These are phyloP conservation scores for Cystofilobasidium macerans DNA, from an alignment of 768 basidiomycete genomes.

Conservation along the genomic window DNA sequence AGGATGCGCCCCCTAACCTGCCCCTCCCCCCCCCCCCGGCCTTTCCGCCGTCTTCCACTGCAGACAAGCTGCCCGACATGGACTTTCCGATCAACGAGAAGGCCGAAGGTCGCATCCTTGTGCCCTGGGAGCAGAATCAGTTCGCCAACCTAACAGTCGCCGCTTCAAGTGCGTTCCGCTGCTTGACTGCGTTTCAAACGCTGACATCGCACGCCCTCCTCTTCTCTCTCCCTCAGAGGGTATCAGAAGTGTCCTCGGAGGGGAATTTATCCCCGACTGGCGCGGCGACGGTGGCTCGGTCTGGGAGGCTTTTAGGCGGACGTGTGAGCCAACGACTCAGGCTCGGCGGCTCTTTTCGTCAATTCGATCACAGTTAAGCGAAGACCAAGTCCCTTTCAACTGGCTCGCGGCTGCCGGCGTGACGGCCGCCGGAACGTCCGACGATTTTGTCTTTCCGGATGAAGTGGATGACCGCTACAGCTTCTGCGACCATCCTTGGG, in stretches of 20 bases:
- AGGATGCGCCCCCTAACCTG: no score
- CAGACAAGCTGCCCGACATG: conserved; percentile 71
- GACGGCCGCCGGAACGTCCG: conserved; percentile 33
- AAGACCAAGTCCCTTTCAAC: conserved; percentile 37
- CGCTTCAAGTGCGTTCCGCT: conserved; percentile 34
- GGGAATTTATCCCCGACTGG: conserved; percentile 73
- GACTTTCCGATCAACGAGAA: conserved; percentile 87
- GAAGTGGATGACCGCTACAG: conserved; percentile 57
- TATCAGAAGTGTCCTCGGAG: conserved; percentile 50
- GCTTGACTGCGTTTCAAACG: neutral
- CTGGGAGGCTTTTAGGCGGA: conserved; percentile 91
- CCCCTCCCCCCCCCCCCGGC: no score
- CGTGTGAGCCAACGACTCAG: conserved; percentile 64
- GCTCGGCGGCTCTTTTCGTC: conserved; percentile 77
- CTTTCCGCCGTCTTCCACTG: neutral
- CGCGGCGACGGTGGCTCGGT: conserved; percentile 59
- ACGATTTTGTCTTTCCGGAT: conserved; percentile 55
- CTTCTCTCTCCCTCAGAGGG: conserved; percentile 40
- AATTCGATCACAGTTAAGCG: conserved; percentile 45
- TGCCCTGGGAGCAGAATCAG: conserved; percentile 77
- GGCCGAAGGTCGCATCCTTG: conserved; percentile 83
- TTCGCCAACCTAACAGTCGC: conserved; percentile 58
- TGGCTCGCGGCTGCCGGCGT: conserved; percentile 39
- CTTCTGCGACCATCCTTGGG: conserved; percentile 71
- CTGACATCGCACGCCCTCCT: neutral